These are phyloP conservation scores for Delonix regia DNA, from an alignment of 306 rosid species.

Conservation along the genomic window DNA sequence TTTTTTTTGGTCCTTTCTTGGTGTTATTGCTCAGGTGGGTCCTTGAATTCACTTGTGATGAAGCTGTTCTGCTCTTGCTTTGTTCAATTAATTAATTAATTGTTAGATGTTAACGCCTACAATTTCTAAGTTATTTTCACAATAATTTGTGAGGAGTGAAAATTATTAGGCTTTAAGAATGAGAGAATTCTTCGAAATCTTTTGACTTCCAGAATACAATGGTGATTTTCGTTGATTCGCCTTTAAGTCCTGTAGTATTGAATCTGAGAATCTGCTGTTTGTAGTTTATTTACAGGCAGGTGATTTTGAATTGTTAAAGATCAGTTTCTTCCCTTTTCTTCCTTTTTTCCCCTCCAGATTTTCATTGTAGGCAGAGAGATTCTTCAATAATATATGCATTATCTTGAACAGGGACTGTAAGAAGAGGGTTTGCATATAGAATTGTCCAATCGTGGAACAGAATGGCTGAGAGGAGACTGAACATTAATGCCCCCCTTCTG, in stretches of 20 bases:
- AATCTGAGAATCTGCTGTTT: constrained; percentile 20
- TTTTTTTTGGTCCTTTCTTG: neutral
- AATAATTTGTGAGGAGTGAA: neutral
- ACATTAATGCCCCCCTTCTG: constrained; percentile 79
- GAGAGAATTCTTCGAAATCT: neutral
- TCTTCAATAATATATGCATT: constrained; percentile 11
- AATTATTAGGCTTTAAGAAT: neutral
- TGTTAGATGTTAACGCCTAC: constrained; percentile 6
- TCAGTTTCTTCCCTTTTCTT: constrained; percentile 8
- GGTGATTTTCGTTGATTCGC: neutral
- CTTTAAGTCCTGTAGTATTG: neutral
- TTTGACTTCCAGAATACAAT: neutral
- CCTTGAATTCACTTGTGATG: constrained; percentile 8
- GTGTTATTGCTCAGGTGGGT: neutral
- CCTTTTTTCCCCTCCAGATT: constrained; percentile 31
- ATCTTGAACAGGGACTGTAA: constrained; percentile 24
- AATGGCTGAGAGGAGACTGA: constrained; percentile 77
- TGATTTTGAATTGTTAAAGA: constrained; percentile 3
- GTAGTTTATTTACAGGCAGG: neutral
- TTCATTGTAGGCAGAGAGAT: constrained; percentile 24
- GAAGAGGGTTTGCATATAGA: constrained; percentile 17
- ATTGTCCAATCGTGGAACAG: constrained; percentile 28
- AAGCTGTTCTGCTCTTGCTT: constrained; percentile 23
- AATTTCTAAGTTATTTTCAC: neutral
- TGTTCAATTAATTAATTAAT: constrained; percentile 20